Evolutionary conservation across 768 basidiomycete genomes (phyloP).

Genomic region (Nevesoporus exiguus): DNA sequence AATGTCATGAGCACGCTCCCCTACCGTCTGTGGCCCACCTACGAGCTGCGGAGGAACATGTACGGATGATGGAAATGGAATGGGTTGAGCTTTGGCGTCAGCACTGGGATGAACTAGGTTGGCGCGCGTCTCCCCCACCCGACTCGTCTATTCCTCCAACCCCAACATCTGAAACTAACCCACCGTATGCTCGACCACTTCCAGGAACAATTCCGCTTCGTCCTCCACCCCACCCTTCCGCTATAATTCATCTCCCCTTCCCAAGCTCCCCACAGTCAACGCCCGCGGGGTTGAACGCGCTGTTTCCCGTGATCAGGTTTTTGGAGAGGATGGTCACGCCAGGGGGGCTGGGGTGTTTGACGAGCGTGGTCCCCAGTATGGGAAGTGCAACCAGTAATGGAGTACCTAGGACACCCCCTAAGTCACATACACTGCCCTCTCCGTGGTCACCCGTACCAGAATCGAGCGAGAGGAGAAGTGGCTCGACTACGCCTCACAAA

Average conservation of each 20-base stretch:
- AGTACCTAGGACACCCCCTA: conserved; percentile 5
- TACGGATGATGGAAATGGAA: conserved; percentile 58
- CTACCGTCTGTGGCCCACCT: conserved; percentile 67
- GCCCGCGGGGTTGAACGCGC: conserved; percentile 48
- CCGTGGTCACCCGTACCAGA: conserved; percentile 21
- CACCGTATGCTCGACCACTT: background rate
- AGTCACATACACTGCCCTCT: conserved; percentile 11
- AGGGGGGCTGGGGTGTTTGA: conserved; percentile 21
- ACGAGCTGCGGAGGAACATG: conserved; percentile 72
- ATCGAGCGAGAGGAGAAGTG: conserved; percentile 14
- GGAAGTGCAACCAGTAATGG: conserved; percentile 2
- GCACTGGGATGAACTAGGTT: conserved; percentile 22
- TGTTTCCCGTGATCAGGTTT: conserved; percentile 65
- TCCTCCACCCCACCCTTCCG: conserved; percentile 68
- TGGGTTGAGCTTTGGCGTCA: conserved; percentile 50
- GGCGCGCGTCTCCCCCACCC: background rate
- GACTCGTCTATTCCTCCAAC: background rate
- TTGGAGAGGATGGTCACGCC: conserved; percentile 64
- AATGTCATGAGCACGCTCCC: conserved; percentile 79
- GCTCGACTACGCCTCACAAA: conserved; percentile 17
- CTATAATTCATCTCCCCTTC: conserved; percentile 73
- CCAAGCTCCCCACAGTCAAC: conserved; percentile 62
- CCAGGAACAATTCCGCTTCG: conserved; percentile 43
- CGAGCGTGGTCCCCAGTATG: conserved; percentile 1
- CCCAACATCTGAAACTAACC: conserved; percentile 11